Evolutionary conservation across 257 asterid genomes (phyloP), one percentile per base, ranked within the genome.

Genomic region (Ophiorrhiza pumila): DNA sequence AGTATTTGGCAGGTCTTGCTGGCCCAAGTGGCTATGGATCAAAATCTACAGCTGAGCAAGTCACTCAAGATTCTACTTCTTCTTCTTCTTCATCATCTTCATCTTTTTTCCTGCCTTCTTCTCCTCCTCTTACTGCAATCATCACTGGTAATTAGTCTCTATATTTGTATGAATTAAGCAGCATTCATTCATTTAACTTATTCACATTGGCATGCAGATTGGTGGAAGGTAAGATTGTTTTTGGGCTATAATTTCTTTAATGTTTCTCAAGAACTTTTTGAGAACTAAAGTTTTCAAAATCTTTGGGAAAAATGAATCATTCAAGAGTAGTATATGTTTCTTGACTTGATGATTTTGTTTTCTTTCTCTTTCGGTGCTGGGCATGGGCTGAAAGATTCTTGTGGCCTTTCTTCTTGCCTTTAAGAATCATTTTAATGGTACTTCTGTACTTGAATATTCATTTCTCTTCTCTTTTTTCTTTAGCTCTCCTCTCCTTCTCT

Each of bases 11-110:
- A 6, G 98, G 98, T 22, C 74, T 87, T 80, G 82, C 91, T 3
- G 98, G 98, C 47, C 94, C 92, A 0, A 92, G 91, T 75, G 98
- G 98, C 56, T 88, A 82, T 76, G 91, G 98, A 37, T 92, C 98
- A 6, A 88, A 81, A 77, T 83, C 98, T 13, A 87, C 92, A 17
- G 96, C 96, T 22, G 83, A 83, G 6, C 84, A 92, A 65, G 84
- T 90, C 13, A 81, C 94, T 74, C 45, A 71, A 39, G 81, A 85
- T 71, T 85, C 76, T 23, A 70, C 76, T 57, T 64, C 41, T 18
- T 61, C 60, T 17, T 49, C 79, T 42, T 84, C 69, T 4, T 13
- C n/a, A n/a, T n/a, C n/a, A n/a, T n/a, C n/a, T n/a, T n/a, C n/a
- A 35, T 56, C 31, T 66, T 78, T 68, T 34, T 42, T 64, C 65